A percentile compares a stretch with the other conserved stretches of the same genome.
These are phyloP conservation scores for Hypholoma fasciculare DNA, from an alignment of 768 basidiomycete genomes.

Conservation along the genomic window DNA sequence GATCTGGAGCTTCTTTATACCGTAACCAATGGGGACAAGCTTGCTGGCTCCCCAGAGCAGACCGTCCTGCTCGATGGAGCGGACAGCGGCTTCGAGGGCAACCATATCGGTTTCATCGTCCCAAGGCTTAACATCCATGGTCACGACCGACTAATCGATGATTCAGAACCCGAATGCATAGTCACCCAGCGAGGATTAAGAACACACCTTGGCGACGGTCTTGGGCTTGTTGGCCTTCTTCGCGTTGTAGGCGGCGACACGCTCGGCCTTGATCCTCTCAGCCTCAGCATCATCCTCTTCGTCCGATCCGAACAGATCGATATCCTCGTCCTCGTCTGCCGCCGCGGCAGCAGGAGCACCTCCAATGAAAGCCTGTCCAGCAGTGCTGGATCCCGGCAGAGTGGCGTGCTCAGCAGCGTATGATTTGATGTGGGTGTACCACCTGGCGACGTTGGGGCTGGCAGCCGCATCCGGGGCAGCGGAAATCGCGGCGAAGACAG, in stretches of 20 bases:
- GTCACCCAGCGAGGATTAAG: neutral
- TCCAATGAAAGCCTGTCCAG: constrained; percentile 71
- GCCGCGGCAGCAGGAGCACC: constrained; percentile 46
- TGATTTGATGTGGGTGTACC: constrained; percentile 94
- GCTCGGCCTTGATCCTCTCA: constrained; percentile 86
- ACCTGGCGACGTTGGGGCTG: constrained; percentile 78
- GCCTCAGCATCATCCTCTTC: constrained; percentile 86
- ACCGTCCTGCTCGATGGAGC: constrained; percentile 85
- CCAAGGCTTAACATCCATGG: constrained; percentile 98
- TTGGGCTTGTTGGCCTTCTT: constrained; percentile 94
- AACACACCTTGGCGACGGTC: constrained; percentile 77
- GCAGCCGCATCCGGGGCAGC: constrained; percentile 63
- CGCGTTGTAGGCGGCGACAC: constrained; percentile 88
- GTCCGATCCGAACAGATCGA: constrained; percentile 88
- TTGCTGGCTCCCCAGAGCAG: constrained; percentile 96
- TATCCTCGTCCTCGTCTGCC: constrained; percentile 57
- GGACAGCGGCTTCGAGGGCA: constrained; percentile 78
- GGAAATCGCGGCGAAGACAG: constrained; percentile 81
- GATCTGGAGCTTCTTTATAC: constrained; percentile 89
- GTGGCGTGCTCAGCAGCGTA: constrained; percentile 75
- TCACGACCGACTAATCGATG: constrained; percentile 83
- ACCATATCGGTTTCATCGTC: constrained; percentile 99
- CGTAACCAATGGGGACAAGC: constrained; percentile 88
- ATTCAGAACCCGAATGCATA: neutral
- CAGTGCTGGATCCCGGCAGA: constrained; percentile 84